phyloP scores from a whole-genome alignment of 257 asterid genomes.

The Eustoma russellianum region DNA sequence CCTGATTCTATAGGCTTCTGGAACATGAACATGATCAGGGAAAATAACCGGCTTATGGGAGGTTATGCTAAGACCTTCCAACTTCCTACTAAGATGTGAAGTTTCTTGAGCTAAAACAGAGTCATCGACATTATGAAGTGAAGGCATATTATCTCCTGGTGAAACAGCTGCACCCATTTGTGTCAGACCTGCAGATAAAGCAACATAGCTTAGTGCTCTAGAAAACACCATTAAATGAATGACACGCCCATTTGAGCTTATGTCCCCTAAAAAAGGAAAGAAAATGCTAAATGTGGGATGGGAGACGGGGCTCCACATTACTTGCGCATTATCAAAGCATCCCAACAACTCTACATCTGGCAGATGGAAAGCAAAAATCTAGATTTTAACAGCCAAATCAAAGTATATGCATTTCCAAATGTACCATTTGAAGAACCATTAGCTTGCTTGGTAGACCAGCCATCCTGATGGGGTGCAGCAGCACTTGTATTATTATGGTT shows the following conservation, averaged over 20 bases:
- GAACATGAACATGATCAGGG: slow-evolving; percentile 49
- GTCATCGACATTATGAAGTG: slow-evolving; percentile 19
- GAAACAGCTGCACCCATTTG: slow-evolving; percentile 22
- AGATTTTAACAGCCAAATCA: neutral
- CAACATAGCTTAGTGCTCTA: neutral
- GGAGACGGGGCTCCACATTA: neutral
- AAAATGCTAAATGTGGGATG: too few relatives aligned
- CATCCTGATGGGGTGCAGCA: slow-evolving; percentile 17
- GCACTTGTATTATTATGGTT: slow-evolving; percentile 16
- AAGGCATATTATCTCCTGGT: slow-evolving; percentile 13
- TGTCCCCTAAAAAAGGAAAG: too few relatives aligned
- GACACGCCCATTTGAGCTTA: neutral
- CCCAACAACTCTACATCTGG: neutral
- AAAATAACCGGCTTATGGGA: slow-evolving; percentile 36
- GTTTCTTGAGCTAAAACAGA: slow-evolving; percentile 16
- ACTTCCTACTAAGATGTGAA: slow-evolving; percentile 29
- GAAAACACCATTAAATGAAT: neutral
- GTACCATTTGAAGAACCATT: slow-evolving; percentile 29
- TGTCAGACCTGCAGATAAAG: slow-evolving; percentile 22
- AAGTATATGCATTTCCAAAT: neutral
- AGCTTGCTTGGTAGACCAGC: slow-evolving; percentile 20
- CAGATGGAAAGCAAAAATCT: neutral
- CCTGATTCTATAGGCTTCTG: slow-evolving; percentile 33
- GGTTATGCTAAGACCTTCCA: slow-evolving; percentile 22
- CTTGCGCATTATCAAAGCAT: neutral